Evolutionary conservation across 257 asterid genomes (phyloP).

Genomic region (Salvia hispanica): DNA sequence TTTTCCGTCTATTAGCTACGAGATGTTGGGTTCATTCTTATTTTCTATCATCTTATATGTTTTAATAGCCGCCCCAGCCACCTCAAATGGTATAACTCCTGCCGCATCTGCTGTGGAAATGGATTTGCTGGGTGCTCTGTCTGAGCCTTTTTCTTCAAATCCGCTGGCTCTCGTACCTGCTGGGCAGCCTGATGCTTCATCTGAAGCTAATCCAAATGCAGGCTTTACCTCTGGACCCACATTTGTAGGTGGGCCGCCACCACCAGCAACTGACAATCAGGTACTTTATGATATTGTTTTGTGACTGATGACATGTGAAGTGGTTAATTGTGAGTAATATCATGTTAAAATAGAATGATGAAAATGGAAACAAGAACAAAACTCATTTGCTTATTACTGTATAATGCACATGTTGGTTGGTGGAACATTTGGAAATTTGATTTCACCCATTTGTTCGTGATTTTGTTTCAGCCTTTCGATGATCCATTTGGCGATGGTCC

Average conservation of each 20-base stretch:
- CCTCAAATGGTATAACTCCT: conserved; percentile 51
- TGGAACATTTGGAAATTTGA: neutral
- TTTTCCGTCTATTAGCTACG: conserved; percentile 4
- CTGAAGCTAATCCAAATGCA: conserved; percentile 53
- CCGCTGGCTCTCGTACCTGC: conserved; percentile 70
- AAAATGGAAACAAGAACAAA: neutral
- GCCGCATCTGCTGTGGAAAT: conserved; percentile 51
- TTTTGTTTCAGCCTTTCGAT: conserved; percentile 66
- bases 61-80: conserved; percentile 51
- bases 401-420: neutral
- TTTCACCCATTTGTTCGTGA: neutral
- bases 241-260: conserved; percentile 44
- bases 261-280: conserved; percentile 56
- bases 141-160: too few species aligned
- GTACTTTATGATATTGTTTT: conserved; percentile 38
- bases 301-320: neutral
- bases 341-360: neutral
- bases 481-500: conserved; percentile 99
- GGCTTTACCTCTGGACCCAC: conserved; percentile 48
- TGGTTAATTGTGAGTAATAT: neutral
- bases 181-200: conserved; percentile 36
- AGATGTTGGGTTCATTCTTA: conserved; percentile 22
- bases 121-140: conserved; percentile 42
- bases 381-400: neutral
- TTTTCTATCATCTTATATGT: conserved; percentile 17